Conservation (phyloP, 257 asterid species). For the Solanum neorickii region DNA sequence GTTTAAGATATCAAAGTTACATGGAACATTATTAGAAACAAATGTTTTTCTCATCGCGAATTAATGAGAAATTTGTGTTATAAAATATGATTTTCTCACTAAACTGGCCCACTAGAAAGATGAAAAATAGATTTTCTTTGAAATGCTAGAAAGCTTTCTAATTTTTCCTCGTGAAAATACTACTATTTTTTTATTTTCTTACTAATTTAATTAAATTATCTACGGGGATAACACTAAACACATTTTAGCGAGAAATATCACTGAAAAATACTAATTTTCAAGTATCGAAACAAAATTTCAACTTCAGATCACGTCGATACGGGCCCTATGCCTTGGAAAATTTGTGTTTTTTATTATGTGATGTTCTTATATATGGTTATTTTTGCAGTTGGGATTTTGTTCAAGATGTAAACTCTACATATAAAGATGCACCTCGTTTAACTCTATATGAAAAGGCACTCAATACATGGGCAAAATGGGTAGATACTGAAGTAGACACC, state of each 20-base stretch:
- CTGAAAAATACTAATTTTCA: not conserved
- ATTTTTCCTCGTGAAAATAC: not conserved
- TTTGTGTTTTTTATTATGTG: not conserved
- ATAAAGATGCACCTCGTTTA: slow-evolving; percentile 34
- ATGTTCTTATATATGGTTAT: not conserved
- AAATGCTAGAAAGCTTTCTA: not conserved
- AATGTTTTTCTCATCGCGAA: not conserved
- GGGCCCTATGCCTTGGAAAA: not conserved
- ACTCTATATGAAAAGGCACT: slow-evolving; percentile 33
- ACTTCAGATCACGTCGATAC: not conserved
- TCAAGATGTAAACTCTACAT: slow-evolving; percentile 16
- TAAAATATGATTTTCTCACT: not conserved
- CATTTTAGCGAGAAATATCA: not conserved
- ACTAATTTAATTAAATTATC: not conserved
- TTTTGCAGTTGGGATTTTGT: slow-evolving; percentile 49
- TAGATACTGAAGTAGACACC: slow-evolving; percentile 26
- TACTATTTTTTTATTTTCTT: not conserved
- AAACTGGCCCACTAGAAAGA: not conserved
- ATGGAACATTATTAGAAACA: not conserved
- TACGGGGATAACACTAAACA: not conserved
- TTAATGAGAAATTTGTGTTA: not conserved
- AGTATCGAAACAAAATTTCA: not conserved
- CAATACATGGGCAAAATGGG: slow-evolving; percentile 45
- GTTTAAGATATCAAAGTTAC: not conserved
- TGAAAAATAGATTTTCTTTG: not conserved